Evolutionary conservation across 106 monocot genomes (phyloP).

Genomic region (Dendrobium nobile): DNA sequence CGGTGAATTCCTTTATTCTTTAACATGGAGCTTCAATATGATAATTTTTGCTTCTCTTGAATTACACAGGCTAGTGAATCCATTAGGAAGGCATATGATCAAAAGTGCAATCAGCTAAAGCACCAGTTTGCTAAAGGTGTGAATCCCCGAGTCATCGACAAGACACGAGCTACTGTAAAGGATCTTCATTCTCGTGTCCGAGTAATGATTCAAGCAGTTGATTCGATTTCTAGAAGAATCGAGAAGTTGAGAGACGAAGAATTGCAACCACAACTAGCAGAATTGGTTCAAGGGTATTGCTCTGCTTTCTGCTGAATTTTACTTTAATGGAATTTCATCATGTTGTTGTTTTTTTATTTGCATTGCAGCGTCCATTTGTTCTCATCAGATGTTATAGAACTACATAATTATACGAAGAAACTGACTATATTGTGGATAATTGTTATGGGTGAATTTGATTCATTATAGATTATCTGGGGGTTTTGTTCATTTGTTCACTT

Average conservation of each 20-base stretch:
- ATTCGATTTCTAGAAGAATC: constrained; percentile 74
- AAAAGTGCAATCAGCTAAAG: constrained; percentile 57
- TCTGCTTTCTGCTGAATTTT: neutral
- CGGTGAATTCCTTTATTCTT: no score
- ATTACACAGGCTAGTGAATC: constrained; percentile 58
- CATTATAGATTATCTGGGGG: no score
- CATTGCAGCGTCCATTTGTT: neutral
- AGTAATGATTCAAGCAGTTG: constrained; percentile 26
- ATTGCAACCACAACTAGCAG: constrained; percentile 72
- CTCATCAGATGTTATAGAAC: no score
- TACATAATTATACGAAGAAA: no score
- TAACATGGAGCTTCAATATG: no score
- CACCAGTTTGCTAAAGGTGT: constrained; percentile 71
- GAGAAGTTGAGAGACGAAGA: constrained; percentile 91
- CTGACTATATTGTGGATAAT: no score
- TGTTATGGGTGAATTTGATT: no score
- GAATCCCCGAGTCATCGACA: constrained; percentile 63
- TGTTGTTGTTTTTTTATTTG: neutral
- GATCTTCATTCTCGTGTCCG: constrained; percentile 73
- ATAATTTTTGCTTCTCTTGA: neutral
- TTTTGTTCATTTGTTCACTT: no score
- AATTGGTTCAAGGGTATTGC: constrained; percentile 73
- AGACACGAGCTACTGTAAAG: constrained; percentile 72
- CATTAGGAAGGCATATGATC: constrained; percentile 71
- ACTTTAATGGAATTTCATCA: neutral